These are phyloP conservation scores for Jimgerdemannia flammicorona DNA, from an alignment of 192 early-diverging fungal species.

Conservation along the genomic window DNA sequence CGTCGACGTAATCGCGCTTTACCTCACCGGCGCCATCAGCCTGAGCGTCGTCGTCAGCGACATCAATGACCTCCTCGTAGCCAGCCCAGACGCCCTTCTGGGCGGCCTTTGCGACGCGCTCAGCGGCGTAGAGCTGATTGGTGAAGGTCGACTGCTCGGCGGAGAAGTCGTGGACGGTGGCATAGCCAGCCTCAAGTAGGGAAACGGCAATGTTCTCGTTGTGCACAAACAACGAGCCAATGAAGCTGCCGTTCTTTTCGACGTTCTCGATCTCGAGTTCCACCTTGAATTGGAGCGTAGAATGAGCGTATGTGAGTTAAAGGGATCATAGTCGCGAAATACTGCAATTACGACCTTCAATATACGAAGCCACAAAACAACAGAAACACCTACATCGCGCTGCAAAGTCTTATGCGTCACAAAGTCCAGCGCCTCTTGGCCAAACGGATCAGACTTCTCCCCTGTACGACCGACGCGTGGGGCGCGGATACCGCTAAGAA, in stretches of 20 bases:
- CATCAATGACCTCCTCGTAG: slow-evolving; percentile 40
- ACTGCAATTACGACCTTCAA: no score
- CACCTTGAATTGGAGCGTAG: slow-evolving; percentile 20
- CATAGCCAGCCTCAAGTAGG: slow-evolving; percentile 78
- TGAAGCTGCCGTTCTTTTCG: slow-evolving; percentile 92
- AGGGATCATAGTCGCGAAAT: no score
- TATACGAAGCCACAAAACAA: no score
- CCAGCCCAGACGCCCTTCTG: slow-evolving; percentile 71
- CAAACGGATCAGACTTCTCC: slow-evolving; percentile 84
- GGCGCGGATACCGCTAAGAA: slow-evolving; percentile 80
- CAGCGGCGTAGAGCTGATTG: slow-evolving; percentile 70
- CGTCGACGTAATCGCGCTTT: slow-evolving; percentile 72
- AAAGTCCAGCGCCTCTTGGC: slow-evolving; percentile 75
- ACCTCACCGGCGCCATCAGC: slow-evolving; percentile 18
- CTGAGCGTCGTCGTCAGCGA: slow-evolving; percentile 7
- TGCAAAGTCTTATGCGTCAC: slow-evolving; percentile 67
- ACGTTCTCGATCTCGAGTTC: slow-evolving; percentile 84
- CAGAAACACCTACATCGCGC: slow-evolving; percentile 60
- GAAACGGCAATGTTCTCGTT: slow-evolving; percentile 68
- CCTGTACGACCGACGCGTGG: slow-evolving; percentile 72
- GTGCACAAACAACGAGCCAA: slow-evolving; percentile 79
- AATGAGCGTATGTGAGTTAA: no score
- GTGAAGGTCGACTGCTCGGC: slow-evolving; percentile 77
- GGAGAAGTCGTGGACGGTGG: slow-evolving; percentile 79
- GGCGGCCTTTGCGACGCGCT: slow-evolving; percentile 67